Conservation (phyloP, 345 rosid genomes). For the Corchorus olitorius region DNA sequence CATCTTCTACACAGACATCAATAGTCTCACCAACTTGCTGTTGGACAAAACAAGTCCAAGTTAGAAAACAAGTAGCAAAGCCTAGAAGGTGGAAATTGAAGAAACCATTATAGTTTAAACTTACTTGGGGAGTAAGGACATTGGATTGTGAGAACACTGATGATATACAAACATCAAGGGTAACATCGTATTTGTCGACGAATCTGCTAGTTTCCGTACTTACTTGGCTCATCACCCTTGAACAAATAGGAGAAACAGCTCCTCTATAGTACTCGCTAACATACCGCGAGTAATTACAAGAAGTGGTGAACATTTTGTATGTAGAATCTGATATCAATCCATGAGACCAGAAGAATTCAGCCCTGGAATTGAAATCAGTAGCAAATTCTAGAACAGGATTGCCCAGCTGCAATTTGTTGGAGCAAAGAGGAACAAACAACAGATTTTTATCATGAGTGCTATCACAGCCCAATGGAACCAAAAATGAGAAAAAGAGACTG, state of each 20-base stretch:
- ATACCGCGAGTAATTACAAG: constrained; percentile 86
- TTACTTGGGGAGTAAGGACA: constrained; percentile 69
- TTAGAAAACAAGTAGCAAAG: constrained; percentile 11
- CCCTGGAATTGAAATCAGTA: constrained; percentile 89
- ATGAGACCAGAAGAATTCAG: constrained; percentile 98
- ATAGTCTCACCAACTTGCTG: constrained; percentile 79
- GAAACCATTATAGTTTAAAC: constrained; percentile 13
- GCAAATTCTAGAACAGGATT: constrained; percentile 90
- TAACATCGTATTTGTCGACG: constrained; percentile 93
- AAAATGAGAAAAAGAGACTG: background rate
- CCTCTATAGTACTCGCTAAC: constrained; percentile 88
- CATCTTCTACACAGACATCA: constrained; percentile 96
- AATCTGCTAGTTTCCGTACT: constrained; percentile 81
- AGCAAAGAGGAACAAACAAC: constrained; percentile 5
- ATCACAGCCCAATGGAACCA: background rate
- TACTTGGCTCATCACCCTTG: constrained; percentile 87
- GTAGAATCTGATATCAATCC: constrained; percentile 93
- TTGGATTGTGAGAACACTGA: constrained; percentile 80
- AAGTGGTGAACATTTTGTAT: constrained; percentile 78
- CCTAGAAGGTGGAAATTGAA: background rate
- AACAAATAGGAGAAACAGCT: constrained; percentile 67
- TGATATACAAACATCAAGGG: constrained; percentile 91
- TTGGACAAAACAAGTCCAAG: background rate
- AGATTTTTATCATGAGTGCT: background rate
- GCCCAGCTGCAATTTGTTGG: constrained; percentile 60